A percentile compares a stretch with the other conserved stretches of the same genome.
phyloP scores from a whole-genome alignment of 179 eudicot species.

The Silene coronaria region DNA sequence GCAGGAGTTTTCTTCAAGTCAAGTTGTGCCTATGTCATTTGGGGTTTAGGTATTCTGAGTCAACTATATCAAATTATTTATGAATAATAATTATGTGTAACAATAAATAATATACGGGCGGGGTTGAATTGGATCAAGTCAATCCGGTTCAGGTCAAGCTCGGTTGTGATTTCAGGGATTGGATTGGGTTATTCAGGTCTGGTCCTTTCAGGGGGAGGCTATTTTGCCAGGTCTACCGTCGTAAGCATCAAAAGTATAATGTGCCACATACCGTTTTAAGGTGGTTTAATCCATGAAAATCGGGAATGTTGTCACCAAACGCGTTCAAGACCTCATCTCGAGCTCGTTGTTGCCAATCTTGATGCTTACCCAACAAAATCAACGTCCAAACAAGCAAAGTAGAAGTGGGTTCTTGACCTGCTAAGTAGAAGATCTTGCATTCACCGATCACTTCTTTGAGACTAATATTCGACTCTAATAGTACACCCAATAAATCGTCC shows the following conservation, averaged over 20 bases:
- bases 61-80: no score
- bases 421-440: constrained; percentile 41
- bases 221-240: no score
- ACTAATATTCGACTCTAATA: constrained; percentile 34
- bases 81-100: no score
- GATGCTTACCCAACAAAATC: constrained; percentile 30
- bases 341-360: constrained; percentile 37
- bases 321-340: constrained; percentile 32
- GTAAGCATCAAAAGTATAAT: background rate
- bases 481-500: constrained; percentile 36
- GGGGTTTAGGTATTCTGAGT: no score
- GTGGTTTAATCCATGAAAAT: constrained; percentile 28
- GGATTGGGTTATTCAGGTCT: no score
- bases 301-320: constrained; percentile 22
- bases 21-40: no score
- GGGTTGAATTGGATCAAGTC: no score
- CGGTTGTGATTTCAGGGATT: no score
- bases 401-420: constrained; percentile 41
- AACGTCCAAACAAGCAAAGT: constrained; percentile 32
- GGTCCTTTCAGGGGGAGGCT: no score
- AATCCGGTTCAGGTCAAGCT: no score
- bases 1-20: no score
- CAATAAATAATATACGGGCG: no score
- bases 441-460: constrained; percentile 36
- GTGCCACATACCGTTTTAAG: constrained; percentile 26